Percentiles rank a stretch among this genome's conserved stretches.
Conservation (phyloP, 2,329 filamentous ascomycete species). For the Ambrosiella beaveri region DNA sequence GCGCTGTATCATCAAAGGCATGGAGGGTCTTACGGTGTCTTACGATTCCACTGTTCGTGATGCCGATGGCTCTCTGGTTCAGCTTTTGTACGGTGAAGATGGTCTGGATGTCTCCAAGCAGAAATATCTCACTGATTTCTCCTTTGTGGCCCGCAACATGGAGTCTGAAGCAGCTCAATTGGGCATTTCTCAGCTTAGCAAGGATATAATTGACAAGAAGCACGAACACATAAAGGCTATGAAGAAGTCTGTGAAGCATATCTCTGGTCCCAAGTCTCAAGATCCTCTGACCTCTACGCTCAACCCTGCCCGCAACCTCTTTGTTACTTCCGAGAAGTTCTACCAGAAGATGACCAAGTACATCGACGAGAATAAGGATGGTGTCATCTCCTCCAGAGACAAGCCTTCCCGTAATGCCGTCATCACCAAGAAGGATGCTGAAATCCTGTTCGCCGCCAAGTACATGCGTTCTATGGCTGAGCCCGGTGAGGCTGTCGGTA, state of each 20-base stretch:
- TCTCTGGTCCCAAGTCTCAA: constrained; percentile 37
- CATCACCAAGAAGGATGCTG: constrained; percentile 54
- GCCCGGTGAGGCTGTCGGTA: constrained; percentile 88
- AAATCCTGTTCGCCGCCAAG: constrained; percentile 74
- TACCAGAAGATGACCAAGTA: constrained; percentile 58
- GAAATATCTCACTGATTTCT: constrained; percentile 77
- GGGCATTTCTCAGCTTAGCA: constrained; percentile 39
- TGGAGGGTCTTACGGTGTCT: constrained; percentile 82
- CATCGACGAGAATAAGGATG: constrained; percentile 56
- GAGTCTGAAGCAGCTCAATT: constrained; percentile 63
- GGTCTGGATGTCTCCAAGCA: constrained; percentile 89
- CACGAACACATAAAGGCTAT: constrained; percentile 55
- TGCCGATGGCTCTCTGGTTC: constrained; percentile 78
- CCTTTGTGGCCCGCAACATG: constrained; percentile 76
- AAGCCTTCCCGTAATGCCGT: constrained; percentile 19
- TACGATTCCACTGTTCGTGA: constrained; percentile 93
- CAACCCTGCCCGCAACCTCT: constrained; percentile 60
- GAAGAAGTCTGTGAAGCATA: constrained; percentile 64
- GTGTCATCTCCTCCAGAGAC: constrained; percentile 29
- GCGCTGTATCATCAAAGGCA: constrained; percentile 92
- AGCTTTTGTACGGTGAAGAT: constrained; percentile 94
- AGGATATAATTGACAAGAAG: constrained; percentile 32
- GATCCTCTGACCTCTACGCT: constrained; percentile 62
- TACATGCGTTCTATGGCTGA: constrained; percentile 86
- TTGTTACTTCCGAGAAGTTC: constrained; percentile 80